Evolutionary conservation across 306 rosid species (phyloP).

Genomic region (Herpetospermum pedunculosum): DNA sequence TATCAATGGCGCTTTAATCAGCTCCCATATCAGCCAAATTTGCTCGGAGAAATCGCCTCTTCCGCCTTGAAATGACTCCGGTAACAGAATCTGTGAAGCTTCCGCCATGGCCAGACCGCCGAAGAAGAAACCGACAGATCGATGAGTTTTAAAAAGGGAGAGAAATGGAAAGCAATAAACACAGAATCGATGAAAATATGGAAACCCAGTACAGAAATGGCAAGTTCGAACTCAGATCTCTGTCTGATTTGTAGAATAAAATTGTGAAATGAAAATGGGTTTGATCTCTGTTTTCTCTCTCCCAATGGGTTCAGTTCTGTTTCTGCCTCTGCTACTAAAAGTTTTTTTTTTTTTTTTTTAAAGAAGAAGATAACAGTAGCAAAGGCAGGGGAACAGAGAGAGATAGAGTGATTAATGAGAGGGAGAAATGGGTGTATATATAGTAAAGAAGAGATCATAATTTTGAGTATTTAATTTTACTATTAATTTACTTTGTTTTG

Average conservation of each 20-base stretch:
- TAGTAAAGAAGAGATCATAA: neutral
- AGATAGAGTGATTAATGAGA: neutral
- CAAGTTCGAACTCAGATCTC: conserved; percentile 4
- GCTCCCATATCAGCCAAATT: conserved; percentile 64
- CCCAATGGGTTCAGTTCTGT: neutral
- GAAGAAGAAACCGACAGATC: neutral
- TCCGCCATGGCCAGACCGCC: conserved; percentile 70
- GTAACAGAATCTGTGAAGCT: conserved; percentile 34
- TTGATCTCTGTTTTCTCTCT: neutral
- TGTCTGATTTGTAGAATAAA: neutral
- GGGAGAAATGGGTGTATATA: conserved; percentile 2
- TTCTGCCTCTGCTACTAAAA: neutral
- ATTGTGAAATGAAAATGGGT: neutral
- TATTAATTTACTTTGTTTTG: neutral
- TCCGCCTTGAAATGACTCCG: conserved; percentile 44
- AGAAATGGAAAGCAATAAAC: neutral
- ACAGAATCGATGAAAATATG: neutral
- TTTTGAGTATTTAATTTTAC: neutral
- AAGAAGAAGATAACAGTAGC: neutral
- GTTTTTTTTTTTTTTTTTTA: neutral
- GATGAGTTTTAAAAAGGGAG: neutral
- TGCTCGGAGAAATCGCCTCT: conserved; percentile 50
- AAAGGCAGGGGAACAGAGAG: neutral
- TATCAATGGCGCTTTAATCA: conserved; percentile 76
- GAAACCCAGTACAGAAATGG: conserved; percentile 7